Evolutionary conservation across 805 yeast genomes (phyloP).

Genomic region (Teunomyces panamensis): DNA sequence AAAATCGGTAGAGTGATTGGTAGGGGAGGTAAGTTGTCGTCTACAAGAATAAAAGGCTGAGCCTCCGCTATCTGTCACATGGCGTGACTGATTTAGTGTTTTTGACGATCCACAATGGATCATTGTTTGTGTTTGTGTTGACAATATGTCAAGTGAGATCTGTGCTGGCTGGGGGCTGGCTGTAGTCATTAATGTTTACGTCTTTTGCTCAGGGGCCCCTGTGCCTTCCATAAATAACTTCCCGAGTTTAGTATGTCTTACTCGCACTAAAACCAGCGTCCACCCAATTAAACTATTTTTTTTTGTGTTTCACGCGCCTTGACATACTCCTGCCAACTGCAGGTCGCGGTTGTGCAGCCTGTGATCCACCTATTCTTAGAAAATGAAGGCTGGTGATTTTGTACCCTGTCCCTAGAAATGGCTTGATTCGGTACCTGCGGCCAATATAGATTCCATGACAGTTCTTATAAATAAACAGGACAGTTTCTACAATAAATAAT

Average conservation of each 20-base stretch:
- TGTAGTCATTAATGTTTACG: not conserved
- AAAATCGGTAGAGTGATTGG: too few relatives aligned
- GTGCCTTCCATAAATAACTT: not conserved
- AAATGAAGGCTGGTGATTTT: conserved; percentile 1
- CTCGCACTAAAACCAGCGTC: not conserved
- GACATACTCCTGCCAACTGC: not conserved
- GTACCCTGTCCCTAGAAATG: not conserved
- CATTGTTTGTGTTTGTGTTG: not conserved
- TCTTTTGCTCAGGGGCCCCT: not conserved
- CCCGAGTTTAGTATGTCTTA: not conserved
- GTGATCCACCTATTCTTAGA: not conserved
- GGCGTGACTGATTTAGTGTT: not conserved
- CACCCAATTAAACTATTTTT: not conserved
- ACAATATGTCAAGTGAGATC: too few relatives aligned
- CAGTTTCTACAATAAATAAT: not conserved
- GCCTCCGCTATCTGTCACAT: not conserved
- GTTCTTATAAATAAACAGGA: not conserved
- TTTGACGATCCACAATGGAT: not conserved
- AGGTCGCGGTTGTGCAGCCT: not conserved
- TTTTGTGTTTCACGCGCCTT: not conserved
- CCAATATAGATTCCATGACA: not conserved
- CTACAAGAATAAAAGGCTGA: not conserved
- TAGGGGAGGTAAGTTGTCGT: too few relatives aligned
- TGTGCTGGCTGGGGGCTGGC: not conserved
- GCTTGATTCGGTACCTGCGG: conserved; percentile 2